phyloP scores from a whole-genome alignment of 495 filamentous ascomycete species.

The Ramalina intermedia region DNA sequence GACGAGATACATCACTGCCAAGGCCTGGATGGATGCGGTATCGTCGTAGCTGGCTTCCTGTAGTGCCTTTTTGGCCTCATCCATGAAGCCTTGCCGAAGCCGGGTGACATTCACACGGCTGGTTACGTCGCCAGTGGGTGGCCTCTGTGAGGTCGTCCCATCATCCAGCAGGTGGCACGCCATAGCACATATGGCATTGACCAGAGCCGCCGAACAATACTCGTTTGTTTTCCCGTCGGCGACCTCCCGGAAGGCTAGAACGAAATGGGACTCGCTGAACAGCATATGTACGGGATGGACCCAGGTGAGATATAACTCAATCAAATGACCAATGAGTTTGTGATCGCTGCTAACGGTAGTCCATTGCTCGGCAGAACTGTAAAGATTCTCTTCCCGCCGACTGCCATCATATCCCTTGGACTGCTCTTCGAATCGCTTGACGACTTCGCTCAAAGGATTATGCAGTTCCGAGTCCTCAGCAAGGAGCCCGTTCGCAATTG shows the following conservation, averaged over 20 bases:
- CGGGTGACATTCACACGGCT: conserved; percentile 13
- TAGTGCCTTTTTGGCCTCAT: conserved; percentile 16
- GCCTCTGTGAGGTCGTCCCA: neutral
- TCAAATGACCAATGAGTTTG: conserved; percentile 21
- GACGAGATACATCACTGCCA: conserved; percentile 23
- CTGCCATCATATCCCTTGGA: conserved; percentile 3
- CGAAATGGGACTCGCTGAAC: conserved; percentile 18
- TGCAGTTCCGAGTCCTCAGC: conserved; percentile 11
- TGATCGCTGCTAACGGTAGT: conserved; percentile 20
- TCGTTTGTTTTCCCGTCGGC: conserved; percentile 13
- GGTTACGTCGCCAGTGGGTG: neutral
- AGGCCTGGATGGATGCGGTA: conserved; percentile 20
- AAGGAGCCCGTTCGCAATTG: conserved; percentile 23
- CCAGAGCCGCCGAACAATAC: conserved; percentile 23
- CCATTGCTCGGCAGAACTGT: conserved; percentile 14
- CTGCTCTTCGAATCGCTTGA: conserved; percentile 4
- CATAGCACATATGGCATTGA: conserved; percentile 29
- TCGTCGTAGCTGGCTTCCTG: conserved; percentile 9
- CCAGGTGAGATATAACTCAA: conserved; percentile 31
- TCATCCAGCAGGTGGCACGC: conserved; percentile 23
- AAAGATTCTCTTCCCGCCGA: neutral
- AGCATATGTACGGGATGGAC: conserved; percentile 29
- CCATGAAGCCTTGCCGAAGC: conserved; percentile 20
- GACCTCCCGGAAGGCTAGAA: conserved; percentile 18
- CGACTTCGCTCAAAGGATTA: conserved; percentile 10